phyloP scores from a whole-genome alignment of 164 flowering plant species.

The Cinnamomum chago region DNA sequence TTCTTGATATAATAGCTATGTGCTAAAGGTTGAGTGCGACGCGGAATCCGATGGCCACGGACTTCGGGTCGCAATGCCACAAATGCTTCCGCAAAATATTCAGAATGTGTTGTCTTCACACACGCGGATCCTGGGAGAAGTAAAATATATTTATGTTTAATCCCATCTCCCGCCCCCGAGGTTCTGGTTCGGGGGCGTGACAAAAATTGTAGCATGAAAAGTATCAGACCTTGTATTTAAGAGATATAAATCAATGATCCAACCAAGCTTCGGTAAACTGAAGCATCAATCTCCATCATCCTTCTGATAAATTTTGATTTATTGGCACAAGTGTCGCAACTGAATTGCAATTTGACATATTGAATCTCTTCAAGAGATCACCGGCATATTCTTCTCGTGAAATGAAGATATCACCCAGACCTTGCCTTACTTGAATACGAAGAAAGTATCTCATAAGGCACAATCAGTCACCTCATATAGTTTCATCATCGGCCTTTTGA shows the following conservation, averaged over 20 bases:
- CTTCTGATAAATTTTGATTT: not conserved
- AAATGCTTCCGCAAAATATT: too few relatives aligned
- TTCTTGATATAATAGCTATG: too few relatives aligned
- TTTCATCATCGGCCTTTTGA: conserved; percentile 6
- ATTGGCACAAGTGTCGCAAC: not conserved
- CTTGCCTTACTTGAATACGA: conserved; percentile 12
- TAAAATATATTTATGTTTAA: too few relatives aligned
- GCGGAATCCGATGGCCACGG: too few relatives aligned
- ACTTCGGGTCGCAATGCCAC: too few relatives aligned
- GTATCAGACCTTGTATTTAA: conserved; percentile 10
- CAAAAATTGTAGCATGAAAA: not conserved
- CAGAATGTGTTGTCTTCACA: too few relatives aligned
- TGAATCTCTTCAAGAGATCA: conserved; percentile 11
- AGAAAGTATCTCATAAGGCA: conserved; percentile 8
- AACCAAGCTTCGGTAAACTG: conserved; percentile 6
- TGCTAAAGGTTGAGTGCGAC: too few relatives aligned
- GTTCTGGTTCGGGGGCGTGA: too few relatives aligned
- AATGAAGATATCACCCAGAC: not conserved
- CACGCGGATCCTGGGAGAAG: too few relatives aligned
- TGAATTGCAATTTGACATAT: conserved; percentile 14
- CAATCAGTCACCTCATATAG: conserved; percentile 14
- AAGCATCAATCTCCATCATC: conserved; percentile 10
- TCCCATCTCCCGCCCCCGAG: too few relatives aligned
- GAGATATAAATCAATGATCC: conserved; percentile 10
- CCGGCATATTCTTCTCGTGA: conserved; percentile 3